Evolutionary conservation across 1,139 yeast genomes (phyloP), one percentile per base, ranked within the genome.

Genomic region (Scheffersomyces lignicola): DNA sequence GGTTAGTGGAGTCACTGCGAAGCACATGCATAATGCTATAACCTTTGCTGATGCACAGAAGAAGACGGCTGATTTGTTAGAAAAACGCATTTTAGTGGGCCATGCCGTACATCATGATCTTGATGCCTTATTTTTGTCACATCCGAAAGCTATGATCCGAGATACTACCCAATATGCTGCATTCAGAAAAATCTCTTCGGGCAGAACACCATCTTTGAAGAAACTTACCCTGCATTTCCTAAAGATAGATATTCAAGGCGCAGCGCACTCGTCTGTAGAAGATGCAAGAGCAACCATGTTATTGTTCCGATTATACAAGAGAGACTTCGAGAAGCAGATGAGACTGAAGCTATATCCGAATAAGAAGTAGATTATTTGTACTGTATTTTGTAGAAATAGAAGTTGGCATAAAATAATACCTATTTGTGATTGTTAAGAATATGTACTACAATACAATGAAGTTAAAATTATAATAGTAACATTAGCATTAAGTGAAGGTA

Each of bases 261-360:
- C 83, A 0, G 73, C 78, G 41, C 97, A 90, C 61, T 83, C 94
- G 7, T 86, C 96, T 0, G 86, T 90, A 1, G 96, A 87, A 53
- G 97, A 89, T 63, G 96, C 97, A 0, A 75, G 78, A 47, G 92
- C 92, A 2, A 80, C 96, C 0, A 88, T 89, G 96, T 61, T 82
- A 37, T 58, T 89, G 18, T 89, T 79, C 52, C 71, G 88, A 41
- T 52, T 76, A 37, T 74, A 77, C 48, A 80, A 76, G 49, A 63
- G 61, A 35, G 87, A 78, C 34, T 81, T 85, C 45, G 92, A 84
- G 44, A 56, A 57, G 34, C 37, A 37, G 17, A 22, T 26, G 13
- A 26, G n/a, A 12, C 11, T 11, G 7, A 12, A 11, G 16, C n/a
- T 11, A 8, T 8, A 6, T 23, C 6, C 26, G 11, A 12, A 23